Evolutionary conservation across 2,329 filamentous ascomycete species (phyloP).

Genomic region (Pyrenochaeta sp.): DNA sequence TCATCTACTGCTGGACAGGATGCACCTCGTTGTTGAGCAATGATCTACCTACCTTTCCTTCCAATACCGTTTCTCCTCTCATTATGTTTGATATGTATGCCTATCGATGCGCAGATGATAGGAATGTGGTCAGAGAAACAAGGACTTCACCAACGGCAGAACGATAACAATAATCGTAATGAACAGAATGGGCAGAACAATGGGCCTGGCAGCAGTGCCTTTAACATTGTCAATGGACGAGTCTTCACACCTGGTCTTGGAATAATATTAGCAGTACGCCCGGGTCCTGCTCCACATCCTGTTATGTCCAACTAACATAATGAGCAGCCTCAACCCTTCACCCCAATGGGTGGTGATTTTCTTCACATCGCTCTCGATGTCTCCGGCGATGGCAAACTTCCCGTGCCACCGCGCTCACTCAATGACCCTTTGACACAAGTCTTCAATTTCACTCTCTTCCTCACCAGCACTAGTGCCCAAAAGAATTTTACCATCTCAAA

Average conservation of each 20-base stretch:
- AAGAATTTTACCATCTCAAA: conserved; percentile 76
- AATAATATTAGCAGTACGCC: conserved; percentile 66
- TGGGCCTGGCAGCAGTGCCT: conserved; percentile 46
- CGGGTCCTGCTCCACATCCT: neutral
- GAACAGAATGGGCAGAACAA: conserved; percentile 28
- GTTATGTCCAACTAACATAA: conserved; percentile 11
- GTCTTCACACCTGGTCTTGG: conserved; percentile 75
- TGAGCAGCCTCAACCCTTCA: conserved; percentile 46
- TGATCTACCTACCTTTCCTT: conserved; percentile 28
- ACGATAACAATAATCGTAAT: conserved; percentile 28
- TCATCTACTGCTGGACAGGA: conserved; percentile 31
- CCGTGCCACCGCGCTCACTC: conserved; percentile 63
- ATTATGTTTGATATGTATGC: conserved; percentile 26
- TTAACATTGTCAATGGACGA: conserved; percentile 70
- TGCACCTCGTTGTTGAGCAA: conserved; percentile 41
- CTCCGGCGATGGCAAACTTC: conserved; percentile 69
- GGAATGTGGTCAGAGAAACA: conserved; percentile 24
- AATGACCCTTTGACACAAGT: conserved; percentile 65
- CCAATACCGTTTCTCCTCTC: conserved; percentile 20
- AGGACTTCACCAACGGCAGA: conserved; percentile 23
- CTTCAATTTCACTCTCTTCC: conserved; percentile 71
- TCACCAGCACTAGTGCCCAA: conserved; percentile 69
- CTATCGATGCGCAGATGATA: conserved; percentile 38
- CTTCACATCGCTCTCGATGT: conserved; percentile 74
- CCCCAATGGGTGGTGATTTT: conserved; percentile 51